Evolutionary conservation across 2,329 filamentous ascomycete genomes (phyloP), one percentile per base, ranked within the genome.

Genomic region (Fonsecaea multimorphosa): DNA sequence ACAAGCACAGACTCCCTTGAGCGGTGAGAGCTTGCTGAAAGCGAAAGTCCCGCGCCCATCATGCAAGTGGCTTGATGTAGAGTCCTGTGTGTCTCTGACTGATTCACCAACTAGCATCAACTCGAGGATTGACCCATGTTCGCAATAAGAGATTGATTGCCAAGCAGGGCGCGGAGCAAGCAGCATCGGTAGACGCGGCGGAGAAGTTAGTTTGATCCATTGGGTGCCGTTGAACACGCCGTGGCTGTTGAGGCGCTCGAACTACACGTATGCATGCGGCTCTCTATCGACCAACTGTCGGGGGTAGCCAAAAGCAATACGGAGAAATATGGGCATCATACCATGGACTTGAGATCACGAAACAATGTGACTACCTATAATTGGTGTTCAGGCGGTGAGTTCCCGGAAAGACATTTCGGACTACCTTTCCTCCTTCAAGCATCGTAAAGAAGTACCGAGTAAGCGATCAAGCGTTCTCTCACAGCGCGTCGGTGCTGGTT

Each of bases 161-260:
- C 52, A 54, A 54, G 52, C 38, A 24, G 19, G 19, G 8, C 44
- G 44, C 44, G 44, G 44, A 24, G n/a, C 44, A 11, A 49, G 44
- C 19, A 49, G 44, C 19, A 24, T 19, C 22, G 22, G 44, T 24
- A 49, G 9, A 24, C 19, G 44, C 6, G 22, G 44, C n/a, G 22
- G 9, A 46, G 44, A 12, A 44, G 38, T 19, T 44, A 8, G 38
- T 19, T 44, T 44, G 38, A 44, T n/a, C 38, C 38, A 44, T n/a
- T n/a, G n/a, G 16, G 16, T 44, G 22, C 2, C n/a, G 38, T 44
- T 19, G 38, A 44, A 19, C n/a, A 44, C n/a, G 1, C 38, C 16
- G 38, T 44, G 14, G 34, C 34, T 40, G 38, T 19, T 5, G 38
- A 12, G 19, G 19, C 9, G 11, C 19, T 49, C 9, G 8, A 14